These are phyloP conservation scores for Tetrahymena elliotti DNA, from an alignment of 73 alveolate genomes.

Conservation along the genomic window DNA sequence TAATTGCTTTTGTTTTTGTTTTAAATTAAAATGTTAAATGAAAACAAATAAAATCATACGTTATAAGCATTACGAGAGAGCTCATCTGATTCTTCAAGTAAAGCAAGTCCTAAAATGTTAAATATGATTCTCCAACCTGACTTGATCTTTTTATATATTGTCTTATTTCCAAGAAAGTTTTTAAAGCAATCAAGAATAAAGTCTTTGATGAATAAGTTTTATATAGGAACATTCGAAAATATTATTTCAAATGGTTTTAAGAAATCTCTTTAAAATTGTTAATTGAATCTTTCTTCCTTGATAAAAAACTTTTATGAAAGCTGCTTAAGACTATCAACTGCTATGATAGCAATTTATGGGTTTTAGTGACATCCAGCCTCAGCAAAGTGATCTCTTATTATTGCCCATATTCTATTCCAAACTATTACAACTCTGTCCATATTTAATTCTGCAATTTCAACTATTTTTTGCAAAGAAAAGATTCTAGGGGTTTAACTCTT, in stretches of 20 bases:
- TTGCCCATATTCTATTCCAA: slow-evolving; percentile 66
- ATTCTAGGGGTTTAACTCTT: slow-evolving; percentile 47
- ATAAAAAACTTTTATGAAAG: slow-evolving; percentile 64
- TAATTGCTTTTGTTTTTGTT: neutral
- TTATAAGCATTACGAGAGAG: slow-evolving; percentile 8
- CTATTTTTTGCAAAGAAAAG: slow-evolving; percentile 62
- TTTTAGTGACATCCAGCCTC: slow-evolving; percentile 49
- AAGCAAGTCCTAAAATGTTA: slow-evolving; percentile 2
- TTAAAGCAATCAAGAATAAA: slow-evolving; percentile 22
- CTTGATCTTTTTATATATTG: neutral
- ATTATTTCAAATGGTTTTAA: slow-evolving; percentile 67
- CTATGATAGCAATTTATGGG: slow-evolving; percentile 30
- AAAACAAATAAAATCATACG: neutral
- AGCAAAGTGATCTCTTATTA: slow-evolving; percentile 57
- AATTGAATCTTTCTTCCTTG: slow-evolving; percentile 62
- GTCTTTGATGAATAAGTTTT: slow-evolving; percentile 7
- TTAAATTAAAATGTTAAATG: neutral
- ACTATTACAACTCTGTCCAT: slow-evolving; percentile 70
- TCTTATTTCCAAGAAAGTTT: slow-evolving; percentile 10
- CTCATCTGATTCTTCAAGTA: slow-evolving; percentile 26
- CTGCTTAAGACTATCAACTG: slow-evolving; percentile 68
- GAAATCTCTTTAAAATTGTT: slow-evolving; percentile 69
- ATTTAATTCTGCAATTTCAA: slow-evolving; percentile 69
- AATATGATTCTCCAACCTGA: slow-evolving; percentile 40
- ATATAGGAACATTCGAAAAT: neutral